Evolutionary conservation across 306 rosid genomes (phyloP).

Genomic region (Dryas octopetala): DNA sequence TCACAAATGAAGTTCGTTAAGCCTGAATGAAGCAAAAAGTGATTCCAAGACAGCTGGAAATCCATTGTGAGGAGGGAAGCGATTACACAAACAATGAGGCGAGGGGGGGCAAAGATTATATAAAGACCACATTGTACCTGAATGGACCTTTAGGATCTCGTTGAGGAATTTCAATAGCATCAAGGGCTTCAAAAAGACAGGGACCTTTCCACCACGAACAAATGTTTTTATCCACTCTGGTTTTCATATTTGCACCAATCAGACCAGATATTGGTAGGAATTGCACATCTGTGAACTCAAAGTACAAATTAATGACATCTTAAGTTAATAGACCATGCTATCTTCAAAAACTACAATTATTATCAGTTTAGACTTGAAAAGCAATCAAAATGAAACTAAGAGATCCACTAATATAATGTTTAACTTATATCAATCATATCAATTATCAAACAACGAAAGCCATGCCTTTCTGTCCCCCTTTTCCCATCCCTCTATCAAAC

Average conservation of each 20-base stretch:
- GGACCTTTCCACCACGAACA: constrained; percentile 96
- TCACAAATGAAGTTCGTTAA: background rate
- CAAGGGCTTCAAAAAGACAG: constrained; percentile 92
- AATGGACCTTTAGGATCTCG: constrained; percentile 89
- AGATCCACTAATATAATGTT: background rate
- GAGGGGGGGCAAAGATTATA: background rate
- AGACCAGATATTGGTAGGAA: constrained; percentile 95
- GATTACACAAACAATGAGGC: background rate
- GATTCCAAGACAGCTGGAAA: too few species aligned
- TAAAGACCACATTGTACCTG: constrained; percentile 46
- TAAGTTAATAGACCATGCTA: background rate
- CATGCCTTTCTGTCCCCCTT: background rate
- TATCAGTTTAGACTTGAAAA: background rate
- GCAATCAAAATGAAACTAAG: background rate
- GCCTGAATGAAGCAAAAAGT: too few species aligned
- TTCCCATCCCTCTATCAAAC: background rate
- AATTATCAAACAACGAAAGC: background rate
- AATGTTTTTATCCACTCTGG: constrained; percentile 58
- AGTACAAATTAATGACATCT: constrained; percentile 2
- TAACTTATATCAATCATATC: background rate
- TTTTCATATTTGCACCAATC: constrained; percentile 62
- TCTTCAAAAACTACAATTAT: background rate
- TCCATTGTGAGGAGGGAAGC: too few species aligned
- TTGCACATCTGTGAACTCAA: constrained; percentile 65
- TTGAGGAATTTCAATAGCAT: constrained; percentile 59